phyloP scores from a whole-genome alignment of 2,329 filamentous ascomycete species.

The Diaporthe citri region DNA sequence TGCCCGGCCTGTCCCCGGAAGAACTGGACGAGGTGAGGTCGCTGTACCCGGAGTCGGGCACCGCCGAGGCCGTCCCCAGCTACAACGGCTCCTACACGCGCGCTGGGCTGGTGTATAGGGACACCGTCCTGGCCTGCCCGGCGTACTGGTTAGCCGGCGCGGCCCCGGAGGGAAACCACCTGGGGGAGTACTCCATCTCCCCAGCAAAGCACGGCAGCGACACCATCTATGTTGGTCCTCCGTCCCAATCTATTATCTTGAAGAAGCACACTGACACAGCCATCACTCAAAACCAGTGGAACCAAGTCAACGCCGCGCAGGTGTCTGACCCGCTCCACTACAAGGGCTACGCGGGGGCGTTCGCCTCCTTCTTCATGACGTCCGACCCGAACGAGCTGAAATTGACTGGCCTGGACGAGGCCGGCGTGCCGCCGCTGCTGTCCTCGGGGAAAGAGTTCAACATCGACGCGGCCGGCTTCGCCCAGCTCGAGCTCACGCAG shows the following conservation, averaged over 20 bases:
- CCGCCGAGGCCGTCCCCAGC: slow-evolving; percentile 57
- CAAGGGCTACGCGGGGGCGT: slow-evolving; percentile 67
- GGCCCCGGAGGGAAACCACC: slow-evolving; percentile 59
- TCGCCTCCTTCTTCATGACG: slow-evolving; percentile 71
- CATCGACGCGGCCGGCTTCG: slow-evolving; percentile 59
- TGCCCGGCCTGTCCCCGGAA: slow-evolving; percentile 58
- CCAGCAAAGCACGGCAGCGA: slow-evolving; percentile 72
- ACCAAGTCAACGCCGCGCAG: slow-evolving; percentile 66
- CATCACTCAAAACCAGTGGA: slow-evolving; percentile 58
- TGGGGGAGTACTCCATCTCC: slow-evolving; percentile 70
- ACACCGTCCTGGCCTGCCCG: slow-evolving; percentile 71
- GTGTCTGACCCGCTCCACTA: slow-evolving; percentile 66
- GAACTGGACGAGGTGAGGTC: slow-evolving; percentile 56
- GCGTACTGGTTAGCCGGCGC: slow-evolving; percentile 66
- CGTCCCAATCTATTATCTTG: not conserved
- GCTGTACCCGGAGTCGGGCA: slow-evolving; percentile 62
- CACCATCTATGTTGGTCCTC: slow-evolving; percentile 63
- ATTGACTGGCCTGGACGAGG: slow-evolving; percentile 57
- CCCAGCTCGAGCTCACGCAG: slow-evolving; percentile 51
- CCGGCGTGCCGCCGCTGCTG: slow-evolving; percentile 58
- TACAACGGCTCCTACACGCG: slow-evolving; percentile 65
- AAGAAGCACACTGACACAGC: not conserved
- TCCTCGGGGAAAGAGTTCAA: slow-evolving; percentile 62
- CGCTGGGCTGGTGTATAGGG: slow-evolving; percentile 69
- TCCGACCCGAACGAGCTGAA: slow-evolving; percentile 70